Evolutionary conservation across 768 basidiomycete genomes (phyloP), one percentile per base, ranked within the genome.

Genomic region (Boletus rubescentipes): DNA sequence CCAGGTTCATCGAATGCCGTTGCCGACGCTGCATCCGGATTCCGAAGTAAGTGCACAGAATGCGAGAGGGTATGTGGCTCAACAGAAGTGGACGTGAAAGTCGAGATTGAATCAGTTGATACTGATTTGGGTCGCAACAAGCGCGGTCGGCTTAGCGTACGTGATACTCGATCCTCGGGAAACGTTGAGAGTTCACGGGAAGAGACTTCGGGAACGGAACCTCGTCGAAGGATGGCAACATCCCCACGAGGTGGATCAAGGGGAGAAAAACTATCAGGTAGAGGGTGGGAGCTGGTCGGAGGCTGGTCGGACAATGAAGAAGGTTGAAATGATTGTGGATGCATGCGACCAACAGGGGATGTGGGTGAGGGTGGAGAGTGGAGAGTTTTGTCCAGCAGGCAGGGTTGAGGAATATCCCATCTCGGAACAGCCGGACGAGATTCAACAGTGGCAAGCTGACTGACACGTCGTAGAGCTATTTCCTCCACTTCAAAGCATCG

Each of bases 401-500:
- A 44, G 10, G 54, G 44, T 29, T 15, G 58, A 43, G 53, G 30
- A 49, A 43, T 36, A 45, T 64, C 66, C 60, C 68, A 53, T 53
- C 51, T 57, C 31, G 34, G 30, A 41, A 50, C 36, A 30, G 54
- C 43, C 4, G 62, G 53, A 36, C 50, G 57, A 23, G 58, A 57
- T 46, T 55, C 59, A 18, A 8, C 36, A 18, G 58, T 35, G 14
- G 82, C 81, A 15, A 87, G 69, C 57, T 83, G 81, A 65, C 80
- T 86, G 46, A 91, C 89, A 34, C 86, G 77, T 37, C 75, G 72
- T 36, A 91, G 70, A 26, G 87, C 85, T 49, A 81, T 77, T 61
- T 86, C 83, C 66, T 93, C 90, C 16, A 91, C 77, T 49, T 88
- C 81, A 47, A 81, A 78, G 67, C 89, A 91, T 55, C 70, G 76